A percentile compares a stretch with the other conserved stretches of the same genome.
These are phyloP conservation scores for Mucor circinelloides DNA, from an alignment of 371 early-diverging fungal genomes.

Conservation along the genomic window DNA sequence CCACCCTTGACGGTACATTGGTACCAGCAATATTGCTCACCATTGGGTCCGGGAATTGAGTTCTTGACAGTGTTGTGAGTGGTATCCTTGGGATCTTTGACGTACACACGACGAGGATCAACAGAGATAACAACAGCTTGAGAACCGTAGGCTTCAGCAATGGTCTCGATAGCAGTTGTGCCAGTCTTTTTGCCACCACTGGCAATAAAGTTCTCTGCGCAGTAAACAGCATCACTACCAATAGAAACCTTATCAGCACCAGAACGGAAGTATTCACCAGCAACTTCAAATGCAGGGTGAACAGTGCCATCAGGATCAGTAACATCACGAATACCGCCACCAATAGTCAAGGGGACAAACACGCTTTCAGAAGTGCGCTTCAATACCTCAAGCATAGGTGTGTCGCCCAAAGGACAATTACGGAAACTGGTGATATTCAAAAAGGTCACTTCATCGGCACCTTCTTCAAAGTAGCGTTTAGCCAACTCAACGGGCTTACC, in stretches of 20 bases:
- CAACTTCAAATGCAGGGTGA: constrained; percentile 90
- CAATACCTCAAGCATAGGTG: constrained; percentile 95
- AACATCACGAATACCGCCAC: constrained; percentile 96
- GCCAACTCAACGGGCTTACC: constrained; percentile 97
- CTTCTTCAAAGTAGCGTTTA: constrained; percentile 88
- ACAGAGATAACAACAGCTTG: constrained; percentile 99
- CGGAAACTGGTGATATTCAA: constrained; percentile 98
- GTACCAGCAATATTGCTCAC: constrained; percentile 96
- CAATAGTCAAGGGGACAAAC: constrained; percentile 97
- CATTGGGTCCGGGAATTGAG: constrained; percentile 80
- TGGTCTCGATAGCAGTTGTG: constrained; percentile 88
- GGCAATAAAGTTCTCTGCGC: constrained; percentile 81
- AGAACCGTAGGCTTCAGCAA: constrained; percentile 88
- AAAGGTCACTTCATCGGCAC: constrained; percentile 97
- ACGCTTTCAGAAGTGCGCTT: constrained; percentile 84
- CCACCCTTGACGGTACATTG: constrained; percentile 98
- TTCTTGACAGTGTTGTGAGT: constrained; percentile 78
- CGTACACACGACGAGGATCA: constrained; percentile 94
- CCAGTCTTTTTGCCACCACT: constrained; percentile 57
- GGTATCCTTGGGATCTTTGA: constrained; percentile 75
- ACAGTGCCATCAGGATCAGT: constrained; percentile 79
- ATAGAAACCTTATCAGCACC: constrained; percentile 99
- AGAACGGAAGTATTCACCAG: constrained; percentile 96
- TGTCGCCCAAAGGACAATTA: constrained; percentile 85
- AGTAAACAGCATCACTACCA: constrained; percentile 97